Base-by-base conservation (phyloP, 2,329 filamentous ascomycete genomes). In the Chrysoporthe cubensis region DNA sequence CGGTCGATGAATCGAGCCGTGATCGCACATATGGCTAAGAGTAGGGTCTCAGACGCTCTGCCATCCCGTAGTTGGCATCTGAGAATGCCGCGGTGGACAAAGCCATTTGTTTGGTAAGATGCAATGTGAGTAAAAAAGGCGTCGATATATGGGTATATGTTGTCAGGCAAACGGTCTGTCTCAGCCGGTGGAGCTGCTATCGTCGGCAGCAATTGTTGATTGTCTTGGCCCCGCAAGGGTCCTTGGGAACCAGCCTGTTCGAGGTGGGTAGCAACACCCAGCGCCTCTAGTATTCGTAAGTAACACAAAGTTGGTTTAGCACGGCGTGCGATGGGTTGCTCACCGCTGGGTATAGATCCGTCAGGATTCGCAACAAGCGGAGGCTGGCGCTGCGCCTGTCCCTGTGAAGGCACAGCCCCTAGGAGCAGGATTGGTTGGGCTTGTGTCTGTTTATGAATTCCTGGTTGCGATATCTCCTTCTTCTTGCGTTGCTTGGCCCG, bases 401-500 rank as follows among this genome's bases (percentile, higher is more conserved):
- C 46, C n/a, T 50, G 46, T 50, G 46, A 21, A 52, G 48, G 21
- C n/a, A 21, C n/a, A 52, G 9, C 48, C 48, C 26, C 48, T 11
- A 52, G n/a, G 48, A 52, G 48, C n/a, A 52, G n/a, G 9, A 52
- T n/a, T 26, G 48, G 13, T 4, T 26, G n/a, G n/a, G 21, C 48
- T 13, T 52, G n/a, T 26, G 48, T 21, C 56, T 58, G 13, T 26
- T 58, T 8, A 18, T 50, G 3, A 46, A n/a, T 46, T 46, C 44
- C 44, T 18, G 14, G 56, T 18, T 59, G 57, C 37, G 37, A 18
- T 13, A 16, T 43, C 40, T 59, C 57, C 18, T 40, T 59, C 57
- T 52, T 59, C 34, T 21, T 59, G 57, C 57, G 57, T 32, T 59
- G 57, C 37, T 42, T 59, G 57, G 57, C 57, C 40, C 9, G 37